Evolutionary conservation across 768 basidiomycete species (phyloP).

Genomic region (Calocera cornea): DNA sequence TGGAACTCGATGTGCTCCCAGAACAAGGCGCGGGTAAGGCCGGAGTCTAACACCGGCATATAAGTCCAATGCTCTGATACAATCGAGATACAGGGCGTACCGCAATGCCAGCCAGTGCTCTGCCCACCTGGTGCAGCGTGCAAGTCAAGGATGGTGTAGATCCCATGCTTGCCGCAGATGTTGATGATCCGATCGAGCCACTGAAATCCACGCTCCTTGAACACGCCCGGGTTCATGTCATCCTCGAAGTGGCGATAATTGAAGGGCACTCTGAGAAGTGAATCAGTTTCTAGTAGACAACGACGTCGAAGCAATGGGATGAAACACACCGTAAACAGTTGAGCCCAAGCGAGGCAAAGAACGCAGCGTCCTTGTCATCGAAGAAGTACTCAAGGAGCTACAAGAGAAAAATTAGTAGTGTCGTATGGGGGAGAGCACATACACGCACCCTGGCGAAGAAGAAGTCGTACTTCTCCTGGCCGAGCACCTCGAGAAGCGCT

Average conservation of each 20-base stretch:
- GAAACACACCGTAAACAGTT: slow-evolving; percentile 50
- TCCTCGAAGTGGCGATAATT: slow-evolving; percentile 69
- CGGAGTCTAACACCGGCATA: slow-evolving; percentile 5
- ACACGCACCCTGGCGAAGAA: slow-evolving; percentile 67
- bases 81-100: too few relatives aligned
- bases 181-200: slow-evolving; percentile 73
- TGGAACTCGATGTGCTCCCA: slow-evolving; percentile 81
- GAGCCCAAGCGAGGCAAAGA: slow-evolving; percentile 64
- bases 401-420: not conserved
- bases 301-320: not conserved
- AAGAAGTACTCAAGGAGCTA: slow-evolving; percentile 80
- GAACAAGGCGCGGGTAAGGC: slow-evolving; percentile 29
- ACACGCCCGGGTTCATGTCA: slow-evolving; percentile 65
- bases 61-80: too few relatives aligned
- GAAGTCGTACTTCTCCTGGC: slow-evolving; percentile 45
- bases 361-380: slow-evolving; percentile 54
- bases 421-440: too few relatives aligned
- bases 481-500: slow-evolving; percentile 51
- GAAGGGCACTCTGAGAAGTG: slow-evolving; percentile 35
- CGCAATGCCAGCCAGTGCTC: slow-evolving; percentile 56
- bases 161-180: slow-evolving; percentile 57
- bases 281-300: not conserved
- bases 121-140: slow-evolving; percentile 40
- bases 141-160: slow-evolving; percentile 64
- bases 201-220: slow-evolving; percentile 61